Conservation (phyloP, 306 rosid species). For the Styphnolobium japonicum region DNA sequence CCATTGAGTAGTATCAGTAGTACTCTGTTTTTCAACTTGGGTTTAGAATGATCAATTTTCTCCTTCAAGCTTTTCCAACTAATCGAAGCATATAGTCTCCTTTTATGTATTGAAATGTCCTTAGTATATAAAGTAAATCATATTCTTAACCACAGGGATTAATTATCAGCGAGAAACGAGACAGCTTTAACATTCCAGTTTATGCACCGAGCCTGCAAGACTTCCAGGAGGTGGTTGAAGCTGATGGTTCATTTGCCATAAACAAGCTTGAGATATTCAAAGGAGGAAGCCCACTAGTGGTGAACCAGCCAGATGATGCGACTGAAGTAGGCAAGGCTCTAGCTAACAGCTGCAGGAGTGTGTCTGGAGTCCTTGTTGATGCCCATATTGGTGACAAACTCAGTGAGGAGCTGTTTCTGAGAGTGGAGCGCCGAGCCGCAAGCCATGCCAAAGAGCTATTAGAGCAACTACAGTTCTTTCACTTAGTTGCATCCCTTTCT, state of each 20-base stretch:
- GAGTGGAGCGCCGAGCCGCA: conserved; percentile 59
- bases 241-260: conserved; percentile 66
- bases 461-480: conserved; percentile 83
- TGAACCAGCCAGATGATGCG: conserved; percentile 63
- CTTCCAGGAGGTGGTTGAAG: conserved; percentile 86
- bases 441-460: conserved; percentile 65
- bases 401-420: conserved; percentile 63
- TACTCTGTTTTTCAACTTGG: background rate
- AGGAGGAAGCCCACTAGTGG: conserved; percentile 95
- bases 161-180: conserved; percentile 64
- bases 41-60: background rate
- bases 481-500: conserved; percentile 90
- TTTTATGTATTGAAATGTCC: background rate
- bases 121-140: background rate
- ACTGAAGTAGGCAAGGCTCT: conserved; percentile 77
- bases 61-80: background rate
- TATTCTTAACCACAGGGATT: conserved; percentile 48
- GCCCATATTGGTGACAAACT: conserved; percentile 87
- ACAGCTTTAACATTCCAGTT: conserved; percentile 83
- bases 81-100: background rate
- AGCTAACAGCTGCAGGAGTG: conserved; percentile 75
- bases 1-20: background rate
- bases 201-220: conserved; percentile 92
- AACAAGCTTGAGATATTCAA: conserved; percentile 86
- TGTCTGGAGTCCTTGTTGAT: conserved; percentile 83